A percentile compares a stretch with the other conserved stretches of the same genome.
phyloP scores from a whole-genome alignment of 345 rosid species.

The Stellera chamaejasme region DNA sequence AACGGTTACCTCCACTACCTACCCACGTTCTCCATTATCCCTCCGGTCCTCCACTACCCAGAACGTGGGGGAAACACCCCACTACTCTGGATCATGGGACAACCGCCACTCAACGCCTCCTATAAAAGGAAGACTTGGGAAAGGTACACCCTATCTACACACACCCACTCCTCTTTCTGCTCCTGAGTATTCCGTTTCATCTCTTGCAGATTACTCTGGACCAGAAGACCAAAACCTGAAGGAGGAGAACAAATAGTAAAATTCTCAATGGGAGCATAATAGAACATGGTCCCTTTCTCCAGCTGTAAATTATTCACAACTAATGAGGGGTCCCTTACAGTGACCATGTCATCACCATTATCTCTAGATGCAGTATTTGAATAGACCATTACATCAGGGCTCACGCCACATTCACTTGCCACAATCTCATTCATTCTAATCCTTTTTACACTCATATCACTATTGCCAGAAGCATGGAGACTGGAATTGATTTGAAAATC shows the following conservation, averaged over 20 bases:
- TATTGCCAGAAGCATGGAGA: background rate
- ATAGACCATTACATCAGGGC: slow-evolving; percentile 21
- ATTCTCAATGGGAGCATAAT: slow-evolving; percentile 32
- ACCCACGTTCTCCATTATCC: too few relatives aligned
- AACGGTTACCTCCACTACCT: too few relatives aligned
- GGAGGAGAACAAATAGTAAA: slow-evolving; percentile 35
- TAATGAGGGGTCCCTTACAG: slow-evolving; percentile 48
- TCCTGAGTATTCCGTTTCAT: too few relatives aligned
- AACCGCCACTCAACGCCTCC: too few relatives aligned
- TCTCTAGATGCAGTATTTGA: slow-evolving; percentile 27
- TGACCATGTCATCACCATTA: slow-evolving; percentile 58
- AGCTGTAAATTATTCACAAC: slow-evolving; percentile 29
- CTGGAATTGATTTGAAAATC: background rate
- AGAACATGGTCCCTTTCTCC: slow-evolving; percentile 33
- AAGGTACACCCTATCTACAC: too few relatives aligned
- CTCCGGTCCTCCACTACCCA: too few relatives aligned
- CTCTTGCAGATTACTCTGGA: too few relatives aligned
- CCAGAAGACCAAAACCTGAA: slow-evolving; percentile 62
- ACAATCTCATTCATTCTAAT: slow-evolving; percentile 10
- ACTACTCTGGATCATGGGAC: too few relatives aligned
- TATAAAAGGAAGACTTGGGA: too few relatives aligned
- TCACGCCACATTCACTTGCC: slow-evolving; percentile 18
- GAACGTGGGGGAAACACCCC: too few relatives aligned
- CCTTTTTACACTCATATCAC: background rate
- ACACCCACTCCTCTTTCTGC: too few relatives aligned